These are phyloP conservation scores for Mortierella hygrophila DNA, from an alignment of 192 early-diverging fungal species.

Conservation along the genomic window DNA sequence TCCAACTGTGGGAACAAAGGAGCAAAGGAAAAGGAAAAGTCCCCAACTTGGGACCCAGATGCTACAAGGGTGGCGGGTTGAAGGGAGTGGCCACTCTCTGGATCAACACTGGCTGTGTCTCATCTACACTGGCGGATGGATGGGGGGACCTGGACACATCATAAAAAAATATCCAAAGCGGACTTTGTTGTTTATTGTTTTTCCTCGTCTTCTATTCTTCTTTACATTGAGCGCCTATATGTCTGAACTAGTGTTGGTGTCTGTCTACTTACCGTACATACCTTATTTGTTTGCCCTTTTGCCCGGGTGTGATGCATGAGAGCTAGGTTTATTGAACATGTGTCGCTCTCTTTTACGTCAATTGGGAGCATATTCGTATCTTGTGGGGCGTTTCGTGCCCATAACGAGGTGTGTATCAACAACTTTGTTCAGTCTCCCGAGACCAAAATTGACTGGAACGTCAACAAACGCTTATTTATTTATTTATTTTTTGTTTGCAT, in stretches of 20 bases:
- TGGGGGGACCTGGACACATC: not conserved
- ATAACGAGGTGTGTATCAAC: not conserved
- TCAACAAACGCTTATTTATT: too few relatives aligned
- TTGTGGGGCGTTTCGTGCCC: too few relatives aligned
- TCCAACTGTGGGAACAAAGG: not conserved
- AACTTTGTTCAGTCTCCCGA: not conserved
- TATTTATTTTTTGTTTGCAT: too few relatives aligned
- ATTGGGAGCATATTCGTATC: too few relatives aligned
- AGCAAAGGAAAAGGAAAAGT: too few relatives aligned
- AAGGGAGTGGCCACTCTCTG: not conserved
- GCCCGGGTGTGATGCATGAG: too few relatives aligned
- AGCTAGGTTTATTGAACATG: too few relatives aligned
- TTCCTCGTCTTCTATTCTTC: not conserved
- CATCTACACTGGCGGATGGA: not conserved
- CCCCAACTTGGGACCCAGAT: not conserved
- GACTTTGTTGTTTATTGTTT: not conserved
- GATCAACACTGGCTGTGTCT: conserved; percentile 1
- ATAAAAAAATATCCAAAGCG: not conserved
- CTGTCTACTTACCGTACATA: too few relatives aligned
- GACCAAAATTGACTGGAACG: too few relatives aligned
- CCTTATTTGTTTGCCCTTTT: not conserved
- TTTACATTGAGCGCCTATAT: not conserved
- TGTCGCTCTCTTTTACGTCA: too few relatives aligned
- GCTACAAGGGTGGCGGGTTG: not conserved
- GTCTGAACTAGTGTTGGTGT: not conserved